Evolutionary conservation across 2,329 filamentous ascomycete genomes (phyloP).

Genomic region (Ophiostoma populinum): DNA sequence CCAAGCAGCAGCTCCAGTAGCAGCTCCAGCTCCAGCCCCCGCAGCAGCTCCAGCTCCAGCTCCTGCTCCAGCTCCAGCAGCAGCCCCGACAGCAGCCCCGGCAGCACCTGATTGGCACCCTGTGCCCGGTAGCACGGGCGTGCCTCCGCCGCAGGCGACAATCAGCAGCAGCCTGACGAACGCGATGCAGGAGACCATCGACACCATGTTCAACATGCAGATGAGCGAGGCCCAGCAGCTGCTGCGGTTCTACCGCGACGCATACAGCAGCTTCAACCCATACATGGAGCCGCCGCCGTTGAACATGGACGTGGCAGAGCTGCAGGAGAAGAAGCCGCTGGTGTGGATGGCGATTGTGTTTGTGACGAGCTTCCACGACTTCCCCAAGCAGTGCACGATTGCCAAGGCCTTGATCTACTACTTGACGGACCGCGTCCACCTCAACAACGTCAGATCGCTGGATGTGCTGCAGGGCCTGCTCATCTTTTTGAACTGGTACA

Average conservation of each 20-base stretch:
- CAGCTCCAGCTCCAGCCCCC: neutral
- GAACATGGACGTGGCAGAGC: slow-evolving; percentile 5
- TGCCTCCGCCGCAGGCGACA: neutral
- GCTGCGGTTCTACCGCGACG: slow-evolving; percentile 10
- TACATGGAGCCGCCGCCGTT: slow-evolving; percentile 7
- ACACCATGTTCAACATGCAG: slow-evolving; percentile 8
- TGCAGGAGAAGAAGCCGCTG: slow-evolving; percentile 10
- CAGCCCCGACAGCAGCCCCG: neutral
- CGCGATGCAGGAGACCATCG: slow-evolving; percentile 2
- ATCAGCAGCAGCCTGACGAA: slow-evolving; percentile 2
- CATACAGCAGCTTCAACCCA: slow-evolving; percentile 9
- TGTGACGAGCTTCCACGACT: slow-evolving; percentile 11
- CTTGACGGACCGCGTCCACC: slow-evolving; percentile 10
- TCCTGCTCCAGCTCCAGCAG: slow-evolving; percentile 1
- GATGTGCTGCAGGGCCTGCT: slow-evolving; percentile 12
- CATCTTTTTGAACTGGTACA: slow-evolving; percentile 11
- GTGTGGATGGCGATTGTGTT: slow-evolving; percentile 14
- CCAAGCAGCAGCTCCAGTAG: slow-evolving; percentile 4
- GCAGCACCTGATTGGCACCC: too few relatives aligned
- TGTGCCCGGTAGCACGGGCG: too few relatives aligned
- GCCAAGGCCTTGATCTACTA: slow-evolving; percentile 9
- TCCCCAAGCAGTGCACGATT: slow-evolving; percentile 10
- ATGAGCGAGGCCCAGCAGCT: slow-evolving; percentile 10
- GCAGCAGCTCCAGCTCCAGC: slow-evolving; percentile 1
- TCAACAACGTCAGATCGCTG: slow-evolving; percentile 8